Evolutionary conservation across 345 rosid species (phyloP), one percentile per base, ranked within the genome.

Genomic region (Arabidopsis suecica): DNA sequence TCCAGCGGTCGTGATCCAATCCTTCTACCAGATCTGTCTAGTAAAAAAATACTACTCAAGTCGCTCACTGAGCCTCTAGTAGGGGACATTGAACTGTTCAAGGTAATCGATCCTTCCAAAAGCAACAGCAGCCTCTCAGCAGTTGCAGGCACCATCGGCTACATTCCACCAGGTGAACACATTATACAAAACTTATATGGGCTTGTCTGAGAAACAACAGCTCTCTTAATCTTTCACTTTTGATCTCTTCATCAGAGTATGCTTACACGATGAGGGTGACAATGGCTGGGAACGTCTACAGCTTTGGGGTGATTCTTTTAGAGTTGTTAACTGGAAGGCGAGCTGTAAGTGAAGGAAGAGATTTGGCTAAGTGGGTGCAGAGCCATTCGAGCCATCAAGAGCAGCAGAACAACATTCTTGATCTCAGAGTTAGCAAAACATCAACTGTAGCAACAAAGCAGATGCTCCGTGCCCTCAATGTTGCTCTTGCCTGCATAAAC

Each of bases 181-280:
- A 64, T 18, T 16, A 20, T 50, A 56, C 53, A 30, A 49, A 71
- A 60, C 41, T 10, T 42, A 60, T 1, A 16, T 32, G 25, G 7
- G 34, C 22, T 40, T 57, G 22, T 54, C 22, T 48, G 9, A 72
- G 42, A 68, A 60, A 49, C 63, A 55, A 30, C 42, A 59, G 13
- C 28, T 33, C 23, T 73, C 65, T 66, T 11, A 67, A 66, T 8
- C 74, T 53, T 45, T 61, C 10, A 30, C 33, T 65, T 56, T 64
- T 66, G 40, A 13, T 59, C 10, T 22, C 47, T 65, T 47, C 55
- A 56, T 71, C 89, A 93, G 98, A 93, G 84, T 93, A 93, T 83
- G 97, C 98, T 65, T 90, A 93, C 78, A 89, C 88, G 9, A 93
- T 93, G 98, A 90, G 93, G 79, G 87, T 90, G 58, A 93, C 97